Evolutionary conservation across 2,329 filamentous ascomycete species (phyloP).

Genomic region (Torrubiellomyces zombiae): DNA sequence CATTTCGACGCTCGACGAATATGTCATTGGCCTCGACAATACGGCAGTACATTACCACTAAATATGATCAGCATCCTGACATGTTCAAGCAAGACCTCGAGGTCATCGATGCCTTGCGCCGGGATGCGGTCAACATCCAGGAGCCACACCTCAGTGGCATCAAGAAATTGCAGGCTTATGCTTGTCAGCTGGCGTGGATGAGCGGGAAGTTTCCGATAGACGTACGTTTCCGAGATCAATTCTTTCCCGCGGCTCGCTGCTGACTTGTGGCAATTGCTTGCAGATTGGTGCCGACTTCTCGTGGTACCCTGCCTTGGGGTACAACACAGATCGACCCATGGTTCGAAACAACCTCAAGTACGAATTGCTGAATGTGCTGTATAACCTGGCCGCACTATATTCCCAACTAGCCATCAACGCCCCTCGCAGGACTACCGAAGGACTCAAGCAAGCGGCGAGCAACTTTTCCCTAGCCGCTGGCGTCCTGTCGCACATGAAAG

Average conservation of each 20-base stretch:
- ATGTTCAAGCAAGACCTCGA: conserved; percentile 84
- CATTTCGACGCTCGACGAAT: conserved; percentile 72
- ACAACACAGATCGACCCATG: conserved; percentile 62
- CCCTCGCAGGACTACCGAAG: conserved; percentile 63
- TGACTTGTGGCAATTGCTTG: conserved; percentile 3
- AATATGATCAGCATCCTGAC: conserved; percentile 97
- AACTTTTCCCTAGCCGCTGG: conserved; percentile 83
- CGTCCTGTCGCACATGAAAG: conserved; percentile 63
- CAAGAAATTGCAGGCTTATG: conserved; percentile 77
- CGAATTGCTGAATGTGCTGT: conserved; percentile 83
- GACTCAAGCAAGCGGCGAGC: conserved; percentile 73
- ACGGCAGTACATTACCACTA: conserved; percentile 87
- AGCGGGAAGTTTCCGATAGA: conserved; percentile 93
- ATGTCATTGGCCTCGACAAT: conserved; percentile 69
- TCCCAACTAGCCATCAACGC: conserved; percentile 75
- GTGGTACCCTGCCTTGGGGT: conserved; percentile 89
- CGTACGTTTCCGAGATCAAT: conserved; percentile 24
- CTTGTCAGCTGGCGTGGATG: conserved; percentile 84
- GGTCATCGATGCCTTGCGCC: conserved; percentile 66
- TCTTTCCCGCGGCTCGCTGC: too few relatives aligned
- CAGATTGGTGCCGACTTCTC: conserved; percentile 88
- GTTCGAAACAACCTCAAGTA: conserved; percentile 53
- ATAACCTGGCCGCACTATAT: conserved; percentile 86
- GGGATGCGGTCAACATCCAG: conserved; percentile 73
- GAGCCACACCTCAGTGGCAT: conserved; percentile 80